phyloP scores from a whole-genome alignment of 139 green algal species.

The Desmodesmus armatus region DNA sequence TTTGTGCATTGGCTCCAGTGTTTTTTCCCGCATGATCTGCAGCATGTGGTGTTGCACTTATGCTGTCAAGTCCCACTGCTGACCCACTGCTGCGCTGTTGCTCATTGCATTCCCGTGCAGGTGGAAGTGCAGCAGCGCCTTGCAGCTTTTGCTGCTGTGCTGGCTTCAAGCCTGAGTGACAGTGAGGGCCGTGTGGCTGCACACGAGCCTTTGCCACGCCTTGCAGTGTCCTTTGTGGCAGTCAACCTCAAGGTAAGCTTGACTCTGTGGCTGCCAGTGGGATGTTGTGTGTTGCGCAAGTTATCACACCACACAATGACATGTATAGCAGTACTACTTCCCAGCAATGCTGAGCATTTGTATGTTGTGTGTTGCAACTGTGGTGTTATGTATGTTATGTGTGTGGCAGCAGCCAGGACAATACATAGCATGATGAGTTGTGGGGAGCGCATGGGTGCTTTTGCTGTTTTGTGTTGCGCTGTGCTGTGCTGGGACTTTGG shows the following conservation, averaged over 20 bases:
- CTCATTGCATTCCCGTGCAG: conserved; percentile 50
- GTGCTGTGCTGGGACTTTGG: neutral
- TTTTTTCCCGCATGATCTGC: too few relatives aligned
- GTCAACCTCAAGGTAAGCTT: conserved; percentile 60
- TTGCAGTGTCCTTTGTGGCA: conserved; percentile 64
- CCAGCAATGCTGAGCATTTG: neutral
- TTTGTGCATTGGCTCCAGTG: too few relatives aligned
- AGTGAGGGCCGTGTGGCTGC: conserved; percentile 12
- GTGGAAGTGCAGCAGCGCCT: conserved; percentile 46
- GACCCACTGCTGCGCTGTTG: too few relatives aligned
- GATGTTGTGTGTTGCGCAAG: too few relatives aligned
- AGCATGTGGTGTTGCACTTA: too few relatives aligned
- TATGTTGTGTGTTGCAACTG: neutral
- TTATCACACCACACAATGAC: too few relatives aligned
- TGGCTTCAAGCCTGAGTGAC: conserved; percentile 43
- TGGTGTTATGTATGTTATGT: conserved; percentile 1
- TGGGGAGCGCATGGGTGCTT: too few relatives aligned
- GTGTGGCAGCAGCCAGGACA: neutral
- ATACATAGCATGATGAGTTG: too few relatives aligned
- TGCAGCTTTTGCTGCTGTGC: conserved; percentile 49
- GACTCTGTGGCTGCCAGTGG: neutral
- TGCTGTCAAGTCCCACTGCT: too few relatives aligned
- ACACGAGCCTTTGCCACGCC: conserved; percentile 56
- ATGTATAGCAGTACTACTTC: too few relatives aligned
- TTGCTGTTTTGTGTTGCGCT: neutral